Evolutionary conservation across 805 yeast species (phyloP).

Genomic region (Kurtzmaniella cleridarum): DNA sequence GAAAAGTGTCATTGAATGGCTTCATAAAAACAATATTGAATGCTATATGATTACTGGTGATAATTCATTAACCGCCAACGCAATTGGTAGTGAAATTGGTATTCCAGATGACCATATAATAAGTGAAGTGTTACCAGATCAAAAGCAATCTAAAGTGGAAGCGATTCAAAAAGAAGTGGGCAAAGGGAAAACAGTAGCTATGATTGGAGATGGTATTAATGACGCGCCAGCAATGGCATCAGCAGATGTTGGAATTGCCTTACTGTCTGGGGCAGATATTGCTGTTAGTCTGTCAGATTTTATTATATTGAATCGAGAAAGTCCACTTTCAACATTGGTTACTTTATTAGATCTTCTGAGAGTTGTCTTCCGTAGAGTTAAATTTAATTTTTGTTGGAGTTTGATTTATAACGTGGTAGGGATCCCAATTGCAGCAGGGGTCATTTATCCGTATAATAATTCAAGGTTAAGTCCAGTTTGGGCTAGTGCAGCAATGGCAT

Average conservation of each 20-base stretch:
- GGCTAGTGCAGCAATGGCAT: constrained; percentile 67
- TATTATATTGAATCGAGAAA: constrained; percentile 51
- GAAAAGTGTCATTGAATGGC: constrained; percentile 36
- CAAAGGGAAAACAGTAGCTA: constrained; percentile 43
- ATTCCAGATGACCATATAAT: constrained; percentile 46
- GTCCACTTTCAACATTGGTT: constrained; percentile 48
- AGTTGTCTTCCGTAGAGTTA: constrained; percentile 47
- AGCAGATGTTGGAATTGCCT: constrained; percentile 74
- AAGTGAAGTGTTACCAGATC: constrained; percentile 70
- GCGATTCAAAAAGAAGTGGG: constrained; percentile 41
- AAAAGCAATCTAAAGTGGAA: constrained; percentile 56
- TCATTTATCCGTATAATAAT: constrained; percentile 49
- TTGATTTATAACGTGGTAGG: constrained; percentile 52
- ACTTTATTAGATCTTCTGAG: constrained; percentile 48
- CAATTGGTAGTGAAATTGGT: constrained; percentile 61
- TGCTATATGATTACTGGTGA: constrained; percentile 81
- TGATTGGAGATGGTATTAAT: constrained; percentile 83
- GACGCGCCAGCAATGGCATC: constrained; percentile 76
- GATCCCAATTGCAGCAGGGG: constrained; percentile 64
- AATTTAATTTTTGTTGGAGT: constrained; percentile 58
- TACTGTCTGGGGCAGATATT: constrained; percentile 71
- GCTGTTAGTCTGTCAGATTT: constrained; percentile 74
- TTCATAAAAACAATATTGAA: constrained; percentile 39
- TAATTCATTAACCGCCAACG: constrained; percentile 58
- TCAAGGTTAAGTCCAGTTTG: constrained; percentile 57